A percentile compares a stretch with the other conserved stretches of the same genome.
Evolutionary conservation across 164 flowering plant genomes (phyloP).

Genomic region (Vitis rotundifolia): DNA sequence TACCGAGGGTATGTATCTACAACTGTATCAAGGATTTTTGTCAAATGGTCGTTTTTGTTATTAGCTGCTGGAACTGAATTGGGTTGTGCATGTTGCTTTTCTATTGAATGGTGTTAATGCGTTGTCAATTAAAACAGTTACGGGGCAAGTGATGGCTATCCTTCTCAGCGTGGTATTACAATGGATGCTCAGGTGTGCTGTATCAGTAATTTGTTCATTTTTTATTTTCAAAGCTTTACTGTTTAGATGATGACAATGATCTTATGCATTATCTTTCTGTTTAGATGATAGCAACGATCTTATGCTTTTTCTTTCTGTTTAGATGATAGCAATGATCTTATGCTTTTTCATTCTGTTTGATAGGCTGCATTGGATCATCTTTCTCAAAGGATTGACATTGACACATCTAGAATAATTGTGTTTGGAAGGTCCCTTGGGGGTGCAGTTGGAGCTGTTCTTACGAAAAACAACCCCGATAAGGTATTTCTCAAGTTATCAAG

Average conservation of each 20-base stretch:
- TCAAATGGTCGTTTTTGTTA: not conserved
- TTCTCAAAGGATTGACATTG: slow-evolving; percentile 83
- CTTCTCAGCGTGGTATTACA: slow-evolving; percentile 90
- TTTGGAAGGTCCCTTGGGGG: slow-evolving; percentile 99
- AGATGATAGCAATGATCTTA: not conserved
- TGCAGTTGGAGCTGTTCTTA: slow-evolving; percentile 88
- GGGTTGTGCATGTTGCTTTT: not conserved
- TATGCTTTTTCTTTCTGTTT: not conserved
- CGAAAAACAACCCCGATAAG: slow-evolving; percentile 95
- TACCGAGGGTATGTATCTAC: slow-evolving; percentile 79
- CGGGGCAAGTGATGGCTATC: slow-evolving; percentile 97
- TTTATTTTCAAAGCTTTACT: not conserved
- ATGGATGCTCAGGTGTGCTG: slow-evolving; percentile 84
- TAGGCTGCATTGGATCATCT: slow-evolving; percentile 98
- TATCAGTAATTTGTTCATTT: slow-evolving; percentile 1
- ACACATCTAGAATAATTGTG: slow-evolving; percentile 82
- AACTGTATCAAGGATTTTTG: not conserved
- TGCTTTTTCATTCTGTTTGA: slow-evolving; percentile 9
- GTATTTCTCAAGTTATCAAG: slow-evolving; percentile 27
- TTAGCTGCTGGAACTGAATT: not conserved
- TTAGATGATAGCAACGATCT: slow-evolving; percentile 26
- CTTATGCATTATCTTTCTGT: not conserved
- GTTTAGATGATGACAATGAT: no score
- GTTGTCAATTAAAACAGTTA: slow-evolving; percentile 47
- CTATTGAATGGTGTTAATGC: slow-evolving; percentile 2